Evolutionary conservation across 75 land plant genomes (phyloP), one percentile per base, ranked within the genome.

Genomic region (Picea sitchensis): DNA sequence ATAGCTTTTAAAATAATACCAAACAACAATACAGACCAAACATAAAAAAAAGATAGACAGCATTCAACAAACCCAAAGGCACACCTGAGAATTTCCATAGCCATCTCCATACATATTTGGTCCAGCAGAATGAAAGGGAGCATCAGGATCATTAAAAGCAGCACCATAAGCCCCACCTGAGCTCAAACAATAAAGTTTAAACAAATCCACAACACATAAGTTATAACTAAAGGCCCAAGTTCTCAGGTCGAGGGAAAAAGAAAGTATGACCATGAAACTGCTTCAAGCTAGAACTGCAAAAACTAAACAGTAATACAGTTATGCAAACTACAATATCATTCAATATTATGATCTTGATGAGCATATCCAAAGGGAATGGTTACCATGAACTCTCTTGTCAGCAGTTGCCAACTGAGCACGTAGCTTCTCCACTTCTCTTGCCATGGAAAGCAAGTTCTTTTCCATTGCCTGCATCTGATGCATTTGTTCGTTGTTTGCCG

Each of bases 21-120:
- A 41, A 44, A 34, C 18, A 0, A 71, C 41, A 47, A 20, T 23
- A 65, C 34, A 13, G 17, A 2, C 12, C 7, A 5, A 44, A 6
- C 3, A 18, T 1, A 1, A 51, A 2, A 51, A 51, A 51, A 9
- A 51, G 2, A 7, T 0, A 47, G 8, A 47, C 54, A 47, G 9
- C 54, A 2, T 71, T 18, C 2, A 32, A 34, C n/a, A 34, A 41
- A 71, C 0, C 18, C 0, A 41, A 44, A 44, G 36, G 38, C 67
- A 44, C 13, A 85, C 90, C 85, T 83, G 87, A 44, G 82, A 74
- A 84, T 59, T 82, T 15, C 78, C 79, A 73, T 83, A 89, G 59
- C 83, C 82, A 82, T 86, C 86, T 82, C 84, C 91, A 80, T 82
- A 89, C 58, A 84, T 34, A 80, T 62, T 84, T 61, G 84, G 83